Evolutionary conservation across 148 eudicot species (phyloP).

Genomic region (Vaccinium darrowii): DNA sequence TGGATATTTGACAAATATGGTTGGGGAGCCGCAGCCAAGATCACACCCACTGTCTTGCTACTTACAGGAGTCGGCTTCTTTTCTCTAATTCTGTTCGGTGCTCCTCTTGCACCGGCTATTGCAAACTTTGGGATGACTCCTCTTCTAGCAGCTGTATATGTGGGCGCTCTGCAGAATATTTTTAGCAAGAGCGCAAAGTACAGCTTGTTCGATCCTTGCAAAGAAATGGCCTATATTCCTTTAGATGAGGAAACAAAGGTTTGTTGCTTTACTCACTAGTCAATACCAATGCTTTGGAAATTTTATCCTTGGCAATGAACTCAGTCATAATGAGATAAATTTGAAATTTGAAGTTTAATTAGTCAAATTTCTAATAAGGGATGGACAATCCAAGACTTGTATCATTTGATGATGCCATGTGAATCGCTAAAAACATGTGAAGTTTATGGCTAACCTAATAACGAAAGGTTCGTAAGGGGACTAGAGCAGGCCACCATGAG

Average conservation of each 20-base stretch:
- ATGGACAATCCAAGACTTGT: neutral
- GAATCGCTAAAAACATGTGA: too few species aligned
- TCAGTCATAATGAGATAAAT: neutral
- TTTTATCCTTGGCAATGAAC: neutral
- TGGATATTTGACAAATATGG: constrained; percentile 94
- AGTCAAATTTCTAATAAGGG: neutral
- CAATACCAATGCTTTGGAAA: neutral
- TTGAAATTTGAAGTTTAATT: neutral
- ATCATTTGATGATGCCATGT: too few species aligned
- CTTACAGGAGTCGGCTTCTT: constrained; percentile 92
- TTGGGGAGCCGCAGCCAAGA: constrained; percentile 96
- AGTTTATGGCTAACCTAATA: too few species aligned
- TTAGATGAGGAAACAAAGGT: constrained; percentile 99
- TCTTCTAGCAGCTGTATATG: constrained; percentile 94
- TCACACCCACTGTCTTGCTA: constrained; percentile 93
- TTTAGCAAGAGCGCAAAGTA: constrained; percentile 99
- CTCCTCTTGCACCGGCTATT: constrained; percentile 61
- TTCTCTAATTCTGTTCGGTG: constrained; percentile 83
- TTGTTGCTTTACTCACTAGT: constrained; percentile 16
- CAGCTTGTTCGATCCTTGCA: constrained; percentile 98
- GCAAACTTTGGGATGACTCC: constrained; percentile 86
- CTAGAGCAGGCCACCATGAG: too few species aligned
- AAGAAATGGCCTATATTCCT: constrained; percentile 99
- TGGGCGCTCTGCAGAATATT: constrained; percentile 96
- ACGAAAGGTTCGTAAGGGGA: too few species aligned